These are phyloP conservation scores for Boletus subparvulus DNA, from an alignment of 768 basidiomycete genomes.

Conservation along the genomic window DNA sequence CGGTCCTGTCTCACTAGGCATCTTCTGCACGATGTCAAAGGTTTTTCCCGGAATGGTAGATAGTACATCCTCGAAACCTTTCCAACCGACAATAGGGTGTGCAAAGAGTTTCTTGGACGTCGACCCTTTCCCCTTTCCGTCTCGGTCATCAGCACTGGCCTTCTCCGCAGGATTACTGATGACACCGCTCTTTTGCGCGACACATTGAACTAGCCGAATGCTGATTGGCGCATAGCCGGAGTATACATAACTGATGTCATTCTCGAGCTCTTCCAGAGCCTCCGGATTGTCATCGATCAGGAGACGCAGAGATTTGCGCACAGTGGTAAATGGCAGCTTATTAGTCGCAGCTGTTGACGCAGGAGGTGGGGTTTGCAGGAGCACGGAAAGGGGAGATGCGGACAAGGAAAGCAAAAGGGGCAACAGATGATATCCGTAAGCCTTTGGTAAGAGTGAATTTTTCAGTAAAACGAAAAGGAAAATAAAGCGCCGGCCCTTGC, in stretches of 20 bases:
- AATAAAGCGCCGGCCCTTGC: constrained; percentile 27
- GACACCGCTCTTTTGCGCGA: constrained; percentile 88
- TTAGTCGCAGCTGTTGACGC: constrained; percentile 42
- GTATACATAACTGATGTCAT: constrained; percentile 95
- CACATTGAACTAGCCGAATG: constrained; percentile 87
- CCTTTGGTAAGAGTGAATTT: constrained; percentile 35
- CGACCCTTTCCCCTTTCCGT: constrained; percentile 38
- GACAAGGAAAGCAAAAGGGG: constrained; percentile 66
- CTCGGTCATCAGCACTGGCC: constrained; percentile 39
- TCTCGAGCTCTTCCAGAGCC: constrained; percentile 77
- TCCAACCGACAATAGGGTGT: constrained; percentile 95
- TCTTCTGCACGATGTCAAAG: constrained; percentile 69
- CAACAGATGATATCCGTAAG: constrained; percentile 74
- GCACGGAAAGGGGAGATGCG: constrained; percentile 62
- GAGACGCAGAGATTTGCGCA: constrained; percentile 86
- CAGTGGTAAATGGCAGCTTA: constrained; percentile 68
- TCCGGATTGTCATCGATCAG: constrained; percentile 86
- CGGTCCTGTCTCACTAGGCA: constrained; percentile 28
- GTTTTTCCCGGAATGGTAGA: constrained; percentile 81
- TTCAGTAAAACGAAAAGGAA: background rate
- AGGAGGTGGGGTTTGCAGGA: constrained; percentile 69
- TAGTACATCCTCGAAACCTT: constrained; percentile 92
- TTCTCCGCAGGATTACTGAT: constrained; percentile 74
- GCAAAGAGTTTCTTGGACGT: constrained; percentile 65
- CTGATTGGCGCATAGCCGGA: constrained; percentile 96